phyloP scores from a whole-genome alignment of 2,329 filamentous ascomycete genomes.

The Pyricularia sp. region DNA sequence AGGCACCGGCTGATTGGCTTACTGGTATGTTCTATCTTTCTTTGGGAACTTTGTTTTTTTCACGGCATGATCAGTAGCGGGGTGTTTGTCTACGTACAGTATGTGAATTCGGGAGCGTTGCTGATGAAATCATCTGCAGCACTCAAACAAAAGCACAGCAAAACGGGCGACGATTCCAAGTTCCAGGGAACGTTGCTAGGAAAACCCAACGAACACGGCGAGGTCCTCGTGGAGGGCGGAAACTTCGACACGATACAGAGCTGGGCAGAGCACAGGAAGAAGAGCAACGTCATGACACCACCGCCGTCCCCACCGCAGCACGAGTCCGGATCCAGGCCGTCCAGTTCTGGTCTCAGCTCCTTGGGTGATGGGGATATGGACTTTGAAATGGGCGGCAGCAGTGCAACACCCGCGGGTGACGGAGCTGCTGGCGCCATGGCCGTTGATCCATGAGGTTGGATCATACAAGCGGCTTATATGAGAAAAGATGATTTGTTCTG shows the following conservation, averaged over 20 bases:
- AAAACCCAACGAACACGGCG: constrained; percentile 54
- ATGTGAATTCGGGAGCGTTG: too few relatives aligned
- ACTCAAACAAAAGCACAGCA: constrained; percentile 86
- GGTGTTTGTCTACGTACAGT: too few relatives aligned
- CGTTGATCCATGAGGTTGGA: background rate
- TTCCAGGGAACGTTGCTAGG: constrained; percentile 79
- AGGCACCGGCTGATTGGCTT: constrained; percentile 55
- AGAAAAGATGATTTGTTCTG: background rate
- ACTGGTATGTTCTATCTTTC: constrained; percentile 33
- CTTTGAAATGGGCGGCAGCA: constrained; percentile 11
- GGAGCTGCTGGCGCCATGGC: background rate
- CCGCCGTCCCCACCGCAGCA: constrained; percentile 7
- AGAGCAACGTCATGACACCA: constrained; percentile 8
- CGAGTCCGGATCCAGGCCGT: constrained; percentile 26
- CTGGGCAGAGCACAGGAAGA: constrained; percentile 40
- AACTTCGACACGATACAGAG: constrained; percentile 51
- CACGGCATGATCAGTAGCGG: background rate
- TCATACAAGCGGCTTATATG: background rate
- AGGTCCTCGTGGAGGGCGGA: constrained; percentile 69
- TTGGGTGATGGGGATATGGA: constrained; percentile 34
- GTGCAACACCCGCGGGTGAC: background rate
- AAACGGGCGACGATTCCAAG: constrained; percentile 73
- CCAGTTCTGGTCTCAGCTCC: constrained; percentile 44
- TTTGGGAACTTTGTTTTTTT: constrained; percentile 1
- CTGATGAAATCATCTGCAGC: constrained; percentile 27